phyloP scores from a whole-genome alignment of 192 early-diverging fungal species.

The Martensiomyces pterosporus region DNA sequence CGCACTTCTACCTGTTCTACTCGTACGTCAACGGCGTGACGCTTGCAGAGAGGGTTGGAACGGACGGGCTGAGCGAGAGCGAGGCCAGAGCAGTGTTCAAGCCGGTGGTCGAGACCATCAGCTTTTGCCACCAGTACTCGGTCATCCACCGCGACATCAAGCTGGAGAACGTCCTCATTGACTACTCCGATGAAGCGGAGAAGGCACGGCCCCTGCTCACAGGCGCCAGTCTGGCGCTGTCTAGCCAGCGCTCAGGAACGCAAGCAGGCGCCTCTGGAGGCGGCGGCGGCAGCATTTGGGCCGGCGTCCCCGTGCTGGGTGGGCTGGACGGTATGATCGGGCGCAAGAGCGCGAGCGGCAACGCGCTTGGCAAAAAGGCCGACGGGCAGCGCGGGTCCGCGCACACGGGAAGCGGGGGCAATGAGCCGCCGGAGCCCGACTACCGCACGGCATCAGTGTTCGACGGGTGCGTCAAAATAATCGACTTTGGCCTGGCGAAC shows the following conservation, averaged over 20 bases:
- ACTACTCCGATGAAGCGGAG: conserved; percentile 22
- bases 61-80: conserved; percentile 26
- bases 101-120: conserved; percentile 39
- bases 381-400: background rate
- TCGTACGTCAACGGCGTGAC: conserved; percentile 43
- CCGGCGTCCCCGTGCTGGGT: too few relatives aligned
- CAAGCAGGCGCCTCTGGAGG: background rate
- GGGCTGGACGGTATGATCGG: background rate
- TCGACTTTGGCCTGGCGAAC: conserved; percentile 92
- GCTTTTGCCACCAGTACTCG: conserved; percentile 60
- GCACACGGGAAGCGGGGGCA: background rate
- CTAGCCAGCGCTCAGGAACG: background rate
- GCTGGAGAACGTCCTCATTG: conserved; percentile 80
- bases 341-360: background rate
- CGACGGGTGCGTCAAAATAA: conserved; percentile 69
- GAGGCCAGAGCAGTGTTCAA: conserved; percentile 36
- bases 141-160: conserved; percentile 89
- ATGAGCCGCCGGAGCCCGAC: too few relatives aligned
- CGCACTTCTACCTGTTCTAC: conserved; percentile 54
- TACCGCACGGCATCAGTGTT: conserved; percentile 13
- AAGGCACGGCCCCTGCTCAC: conserved; percentile 5
- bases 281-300: background rate
- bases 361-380: background rate
- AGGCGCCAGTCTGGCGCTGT: conserved; percentile 1
- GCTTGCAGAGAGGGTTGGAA: conserved; percentile 42